Evolutionary conservation across 805 yeast genomes (phyloP).

Genomic region (Kluyveromyces wickerhamii): DNA sequence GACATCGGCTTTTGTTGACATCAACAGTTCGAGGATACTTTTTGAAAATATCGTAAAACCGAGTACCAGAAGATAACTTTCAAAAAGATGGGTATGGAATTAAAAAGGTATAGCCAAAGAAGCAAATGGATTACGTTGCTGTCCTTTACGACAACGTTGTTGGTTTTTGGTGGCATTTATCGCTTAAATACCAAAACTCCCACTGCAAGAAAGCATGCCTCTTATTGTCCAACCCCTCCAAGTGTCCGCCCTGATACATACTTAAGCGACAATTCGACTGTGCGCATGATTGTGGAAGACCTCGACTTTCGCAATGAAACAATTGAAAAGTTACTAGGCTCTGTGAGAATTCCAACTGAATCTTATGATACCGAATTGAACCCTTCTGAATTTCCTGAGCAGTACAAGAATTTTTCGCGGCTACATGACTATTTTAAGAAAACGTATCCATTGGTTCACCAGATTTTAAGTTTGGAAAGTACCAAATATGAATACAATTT

Average conservation of each 20-base stretch:
- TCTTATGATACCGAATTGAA: constrained; percentile 35
- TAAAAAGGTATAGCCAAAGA: too few species aligned
- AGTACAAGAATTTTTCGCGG: constrained; percentile 32
- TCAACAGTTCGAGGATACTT: too few species aligned
- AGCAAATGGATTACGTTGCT: too few species aligned
- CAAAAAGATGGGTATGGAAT: too few species aligned
- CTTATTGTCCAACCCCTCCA: constrained; percentile 18
- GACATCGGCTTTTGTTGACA: too few species aligned
- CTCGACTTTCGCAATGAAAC: constrained; percentile 30
- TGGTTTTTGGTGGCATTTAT: too few species aligned
- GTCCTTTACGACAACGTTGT: too few species aligned
- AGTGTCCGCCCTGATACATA: constrained; percentile 24
- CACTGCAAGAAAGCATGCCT: too few species aligned
- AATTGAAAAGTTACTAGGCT: constrained; percentile 37
- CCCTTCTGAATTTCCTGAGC: constrained; percentile 35
- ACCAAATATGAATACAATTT: constrained; percentile 57
- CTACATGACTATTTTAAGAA: constrained; percentile 33
- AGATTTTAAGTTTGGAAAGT: constrained; percentile 37
- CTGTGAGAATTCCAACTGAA: constrained; percentile 47
- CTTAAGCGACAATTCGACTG: constrained; percentile 26
- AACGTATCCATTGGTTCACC: constrained; percentile 34
- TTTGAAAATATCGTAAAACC: too few species aligned
- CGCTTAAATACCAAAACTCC: too few species aligned
- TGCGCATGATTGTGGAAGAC: constrained; percentile 31
- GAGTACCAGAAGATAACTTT: too few species aligned